phyloP scores from a whole-genome alignment of 2,329 filamentous ascomycete genomes.

The Monilinia polystroma region DNA sequence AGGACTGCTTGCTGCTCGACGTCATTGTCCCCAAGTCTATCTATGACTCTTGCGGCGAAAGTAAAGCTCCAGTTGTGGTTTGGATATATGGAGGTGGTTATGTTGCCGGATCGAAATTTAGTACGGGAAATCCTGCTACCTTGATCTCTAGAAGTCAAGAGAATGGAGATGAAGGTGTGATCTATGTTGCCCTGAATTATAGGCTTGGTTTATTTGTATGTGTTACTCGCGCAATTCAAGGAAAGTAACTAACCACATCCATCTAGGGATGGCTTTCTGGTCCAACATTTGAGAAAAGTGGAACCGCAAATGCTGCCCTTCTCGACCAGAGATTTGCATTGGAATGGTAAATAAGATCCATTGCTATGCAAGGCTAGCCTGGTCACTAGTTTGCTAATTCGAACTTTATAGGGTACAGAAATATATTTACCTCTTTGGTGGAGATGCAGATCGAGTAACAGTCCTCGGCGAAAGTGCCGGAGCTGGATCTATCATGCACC shows the following conservation, averaged over 20 bases:
- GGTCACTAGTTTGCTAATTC: neutral
- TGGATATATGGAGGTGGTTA: slow-evolving; percentile 47
- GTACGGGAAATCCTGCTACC: slow-evolving; percentile 43
- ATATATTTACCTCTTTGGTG: slow-evolving; percentile 55
- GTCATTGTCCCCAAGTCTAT: slow-evolving; percentile 46
- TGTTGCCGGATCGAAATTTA: slow-evolving; percentile 43
- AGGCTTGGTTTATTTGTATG: slow-evolving; percentile 39
- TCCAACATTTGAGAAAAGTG: slow-evolving; percentile 45
- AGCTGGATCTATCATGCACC: slow-evolving; percentile 54
- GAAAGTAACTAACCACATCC: slow-evolving; percentile 1
- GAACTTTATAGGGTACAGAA: slow-evolving; percentile 45
- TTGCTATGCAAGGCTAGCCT: neutral
- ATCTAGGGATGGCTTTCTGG: slow-evolving; percentile 41
- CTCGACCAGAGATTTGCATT: slow-evolving; percentile 56
- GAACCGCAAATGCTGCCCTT: slow-evolving; percentile 51
- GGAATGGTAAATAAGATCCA: slow-evolving; percentile 44
- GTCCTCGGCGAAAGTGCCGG: slow-evolving; percentile 53
- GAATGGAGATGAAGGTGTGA: slow-evolving; percentile 41
- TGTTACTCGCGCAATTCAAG: neutral
- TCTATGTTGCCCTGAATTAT: slow-evolving; percentile 41
- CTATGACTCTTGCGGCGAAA: slow-evolving; percentile 29
- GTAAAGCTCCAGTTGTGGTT: slow-evolving; percentile 23
- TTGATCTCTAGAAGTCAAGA: slow-evolving; percentile 40
- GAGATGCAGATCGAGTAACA: slow-evolving; percentile 51
- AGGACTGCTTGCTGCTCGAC: slow-evolving; percentile 52